Conservation (phyloP, 2,329 filamentous ascomycete genomes). For the Geosmithia putterillii region DNA sequence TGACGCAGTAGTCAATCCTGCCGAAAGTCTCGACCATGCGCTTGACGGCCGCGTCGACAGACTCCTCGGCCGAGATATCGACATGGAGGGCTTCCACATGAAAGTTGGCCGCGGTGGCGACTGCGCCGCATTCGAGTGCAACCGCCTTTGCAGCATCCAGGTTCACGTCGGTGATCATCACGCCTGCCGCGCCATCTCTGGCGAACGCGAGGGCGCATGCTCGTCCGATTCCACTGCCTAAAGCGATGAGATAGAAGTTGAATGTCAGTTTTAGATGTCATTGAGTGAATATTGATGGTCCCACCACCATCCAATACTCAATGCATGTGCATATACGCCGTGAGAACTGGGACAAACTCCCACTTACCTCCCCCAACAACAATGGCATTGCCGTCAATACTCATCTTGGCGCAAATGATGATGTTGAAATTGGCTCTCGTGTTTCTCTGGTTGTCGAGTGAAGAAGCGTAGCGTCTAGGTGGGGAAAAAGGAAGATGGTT, state of each 20-base stretch:
- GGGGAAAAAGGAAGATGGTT: neutral
- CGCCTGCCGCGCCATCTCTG: slow-evolving; percentile 5
- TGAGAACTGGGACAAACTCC: neutral
- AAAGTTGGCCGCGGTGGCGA: slow-evolving; percentile 5
- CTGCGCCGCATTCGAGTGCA: slow-evolving; percentile 2
- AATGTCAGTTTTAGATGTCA: neutral
- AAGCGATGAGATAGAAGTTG: neutral
- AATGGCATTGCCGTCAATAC: neutral
- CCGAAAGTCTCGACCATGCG: slow-evolving; percentile 4
- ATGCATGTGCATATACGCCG: neutral
- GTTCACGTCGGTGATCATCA: slow-evolving; percentile 6
- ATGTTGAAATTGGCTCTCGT: neutral
- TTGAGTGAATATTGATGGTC: neutral
- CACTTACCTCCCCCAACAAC: neutral
- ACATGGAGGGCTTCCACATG: slow-evolving; percentile 1
- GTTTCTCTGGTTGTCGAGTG: no score
- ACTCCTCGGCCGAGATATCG: slow-evolving; percentile 6
- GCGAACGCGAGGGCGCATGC: slow-evolving; percentile 5
- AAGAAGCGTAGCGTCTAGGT: no score
- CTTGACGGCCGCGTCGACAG: slow-evolving; percentile 3
- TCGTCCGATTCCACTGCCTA: slow-evolving; percentile 1
- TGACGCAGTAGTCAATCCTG: slow-evolving; percentile 9
- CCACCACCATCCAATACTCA: no score
- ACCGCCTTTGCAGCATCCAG: slow-evolving; percentile 3
- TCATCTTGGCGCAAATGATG: neutral